Evolutionary conservation across 2,329 filamentous ascomycete species (phyloP).

Genomic region (Zopfia rhizophila): DNA sequence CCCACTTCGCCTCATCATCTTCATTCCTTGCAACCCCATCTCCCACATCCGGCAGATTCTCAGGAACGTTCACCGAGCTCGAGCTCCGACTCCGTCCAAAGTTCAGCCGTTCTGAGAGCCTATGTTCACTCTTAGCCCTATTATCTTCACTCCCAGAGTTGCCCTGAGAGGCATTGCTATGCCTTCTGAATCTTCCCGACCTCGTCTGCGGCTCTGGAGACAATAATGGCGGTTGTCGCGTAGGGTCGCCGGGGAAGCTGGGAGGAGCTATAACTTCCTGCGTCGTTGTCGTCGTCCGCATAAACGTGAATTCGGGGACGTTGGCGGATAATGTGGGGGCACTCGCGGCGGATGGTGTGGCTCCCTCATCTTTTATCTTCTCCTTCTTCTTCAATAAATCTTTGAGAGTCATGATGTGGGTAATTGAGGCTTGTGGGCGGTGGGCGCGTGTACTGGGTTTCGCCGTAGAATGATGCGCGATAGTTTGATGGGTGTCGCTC

Average conservation of each 20-base stretch:
- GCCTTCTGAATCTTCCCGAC: slow-evolving; percentile 45
- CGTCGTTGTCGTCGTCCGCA: slow-evolving; percentile 83
- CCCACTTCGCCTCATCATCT: slow-evolving; percentile 76
- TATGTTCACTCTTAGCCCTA: slow-evolving; percentile 40
- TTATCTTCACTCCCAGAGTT: slow-evolving; percentile 24
- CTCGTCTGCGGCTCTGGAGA: slow-evolving; percentile 38
- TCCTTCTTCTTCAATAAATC: slow-evolving; percentile 73
- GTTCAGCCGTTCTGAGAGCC: slow-evolving; percentile 77
- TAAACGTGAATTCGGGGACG: slow-evolving; percentile 77
- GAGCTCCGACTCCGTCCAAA: slow-evolving; percentile 65
- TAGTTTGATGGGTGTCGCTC: slow-evolving; percentile 1
- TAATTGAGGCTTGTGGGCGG: slow-evolving; percentile 7
- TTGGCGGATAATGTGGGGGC: slow-evolving; percentile 40
- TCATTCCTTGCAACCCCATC: slow-evolving; percentile 51
- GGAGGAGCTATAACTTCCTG: slow-evolving; percentile 83
- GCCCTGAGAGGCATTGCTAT: slow-evolving; percentile 43
- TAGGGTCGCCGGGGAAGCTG: slow-evolving; percentile 57
- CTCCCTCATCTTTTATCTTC: slow-evolving; percentile 56
- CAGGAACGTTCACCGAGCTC: slow-evolving; percentile 79
- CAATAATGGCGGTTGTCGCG: slow-evolving; percentile 40
- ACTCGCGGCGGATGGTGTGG: slow-evolving; percentile 22
- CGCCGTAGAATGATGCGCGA: slow-evolving; percentile 21
- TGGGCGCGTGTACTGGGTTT: slow-evolving; percentile 10
- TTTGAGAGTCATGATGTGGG: slow-evolving; percentile 65
- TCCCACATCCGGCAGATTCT: slow-evolving; percentile 80